Base-by-base conservation (phyloP, 2,329 filamentous ascomycete species). In the Pyrenochaeta sp. region DNA sequence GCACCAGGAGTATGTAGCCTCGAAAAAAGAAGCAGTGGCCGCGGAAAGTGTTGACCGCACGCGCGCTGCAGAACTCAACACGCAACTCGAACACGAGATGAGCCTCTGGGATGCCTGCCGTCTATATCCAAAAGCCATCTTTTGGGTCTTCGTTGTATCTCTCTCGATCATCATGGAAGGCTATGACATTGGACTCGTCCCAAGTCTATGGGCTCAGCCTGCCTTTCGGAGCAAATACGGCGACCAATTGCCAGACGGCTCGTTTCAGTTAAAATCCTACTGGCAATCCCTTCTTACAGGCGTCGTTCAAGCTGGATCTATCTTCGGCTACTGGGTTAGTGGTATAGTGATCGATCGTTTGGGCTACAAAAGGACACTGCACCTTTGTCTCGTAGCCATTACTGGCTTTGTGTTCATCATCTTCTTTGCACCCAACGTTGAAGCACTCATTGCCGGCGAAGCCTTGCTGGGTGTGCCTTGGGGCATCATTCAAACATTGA, bases 171-270 rank as follows among this genome's bases (percentile, higher is more conserved):
- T n/a, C n/a, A n/a, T n/a, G n/a, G n/a, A n/a, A n/a, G n/a, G n/a
- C n/a, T n/a, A n/a, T n/a, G n/a, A n/a, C n/a, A 79, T 93, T 48
- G 84, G 81, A 57, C 75, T 94, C 40, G 84, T 93, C 65, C 87
- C 84, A 72, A 90, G 89, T 68, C 89, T 93, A 63, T 90, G 81
- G 46, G 74, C 62, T 4, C 71, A 71, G 24, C 65, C 67, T 21
- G 53, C 68, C 11, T 75, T 77, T 63, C 64, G 72, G 29, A 36
- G 56, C 31, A 62, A 67, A 38, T 76, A 69, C 43, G 72, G 74
- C 36, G 51, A 67, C 28, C 30, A 56, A 13, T 26, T 58, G 2
- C 56, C 68, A 20, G 65, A 61, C 5, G 55, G 55, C 10, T 71
- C 69, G n/a, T n/a, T n/a, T 17, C 55, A 74, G 48, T 55, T 77